These are phyloP conservation scores for Aspergillus puulaauensis DNA, from an alignment of 2,329 filamentous ascomycete species.

Conservation along the genomic window DNA sequence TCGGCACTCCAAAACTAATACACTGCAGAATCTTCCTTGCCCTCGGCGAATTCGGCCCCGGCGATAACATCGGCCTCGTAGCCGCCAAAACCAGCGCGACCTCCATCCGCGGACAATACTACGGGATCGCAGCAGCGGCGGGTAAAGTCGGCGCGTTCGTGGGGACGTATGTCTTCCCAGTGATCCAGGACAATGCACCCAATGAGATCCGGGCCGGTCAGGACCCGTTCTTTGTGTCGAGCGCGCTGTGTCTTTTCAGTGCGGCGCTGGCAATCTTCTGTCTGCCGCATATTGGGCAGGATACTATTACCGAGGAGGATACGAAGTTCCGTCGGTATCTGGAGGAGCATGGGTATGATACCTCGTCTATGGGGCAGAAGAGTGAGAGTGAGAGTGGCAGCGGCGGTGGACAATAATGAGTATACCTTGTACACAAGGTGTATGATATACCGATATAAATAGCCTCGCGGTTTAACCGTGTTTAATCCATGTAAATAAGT, in stretches of 20 bases:
- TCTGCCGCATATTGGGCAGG: constrained; percentile 70
- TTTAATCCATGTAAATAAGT: too few relatives aligned
- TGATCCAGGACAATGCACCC: constrained; percentile 61
- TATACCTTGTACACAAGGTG: too few relatives aligned
- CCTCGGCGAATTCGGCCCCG: constrained; percentile 78
- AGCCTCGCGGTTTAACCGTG: too few relatives aligned
- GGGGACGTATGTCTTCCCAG: constrained; percentile 77
- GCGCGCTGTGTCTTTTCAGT: constrained; percentile 71
- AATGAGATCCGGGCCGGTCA: constrained; percentile 64
- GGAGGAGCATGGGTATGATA: constrained; percentile 73
- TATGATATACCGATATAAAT: too few relatives aligned
- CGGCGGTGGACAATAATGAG: too few relatives aligned
- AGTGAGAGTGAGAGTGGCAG: too few relatives aligned
- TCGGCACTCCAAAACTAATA: not conserved
- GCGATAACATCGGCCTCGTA: constrained; percentile 86
- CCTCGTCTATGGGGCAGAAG: constrained; percentile 51
- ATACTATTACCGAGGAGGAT: constrained; percentile 81
- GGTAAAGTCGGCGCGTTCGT: constrained; percentile 68
- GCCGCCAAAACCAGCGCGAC: constrained; percentile 88
- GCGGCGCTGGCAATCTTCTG: constrained; percentile 66
- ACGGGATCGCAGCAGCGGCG: constrained; percentile 51
- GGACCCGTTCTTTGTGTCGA: constrained; percentile 87
- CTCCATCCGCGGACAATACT: constrained; percentile 76
- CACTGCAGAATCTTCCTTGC: constrained; percentile 64
- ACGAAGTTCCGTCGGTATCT: constrained; percentile 72